These are phyloP conservation scores for Teunomyces aglyptinius DNA, from an alignment of 805 yeast genomes.

Conservation along the genomic window DNA sequence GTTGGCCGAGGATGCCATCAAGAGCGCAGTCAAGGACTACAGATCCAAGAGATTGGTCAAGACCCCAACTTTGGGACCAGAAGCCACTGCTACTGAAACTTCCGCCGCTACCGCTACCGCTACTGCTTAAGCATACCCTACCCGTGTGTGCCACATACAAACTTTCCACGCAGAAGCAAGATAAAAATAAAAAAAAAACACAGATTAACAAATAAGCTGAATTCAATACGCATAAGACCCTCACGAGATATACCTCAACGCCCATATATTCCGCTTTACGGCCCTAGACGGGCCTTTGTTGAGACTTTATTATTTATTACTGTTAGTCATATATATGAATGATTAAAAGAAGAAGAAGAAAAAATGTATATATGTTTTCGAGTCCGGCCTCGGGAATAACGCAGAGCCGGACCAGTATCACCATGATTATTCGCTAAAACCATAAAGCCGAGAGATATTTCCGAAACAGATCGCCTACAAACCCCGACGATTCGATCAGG, in stretches of 20 bases:
- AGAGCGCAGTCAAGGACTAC: slow-evolving; percentile 95
- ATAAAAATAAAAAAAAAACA: background rate
- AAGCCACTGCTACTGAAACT: slow-evolving; percentile 3
- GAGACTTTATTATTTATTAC: slow-evolving; percentile 1
- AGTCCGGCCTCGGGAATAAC: slow-evolving; percentile 4
- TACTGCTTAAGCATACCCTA: slow-evolving; percentile 10
- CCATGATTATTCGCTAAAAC: slow-evolving; percentile 6
- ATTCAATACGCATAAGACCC: background rate
- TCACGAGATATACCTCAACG: background rate
- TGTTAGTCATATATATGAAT: slow-evolving; percentile 3
- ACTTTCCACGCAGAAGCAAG: background rate
- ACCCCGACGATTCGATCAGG: slow-evolving; percentile 22
- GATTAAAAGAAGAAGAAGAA: background rate
- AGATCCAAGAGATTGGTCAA: slow-evolving; percentile 65
- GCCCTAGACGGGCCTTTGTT: slow-evolving; percentile 3
- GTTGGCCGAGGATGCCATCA: slow-evolving; percentile 99
- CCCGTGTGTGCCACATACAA: background rate
- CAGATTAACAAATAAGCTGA: background rate
- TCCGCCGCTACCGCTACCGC: slow-evolving; percentile 5
- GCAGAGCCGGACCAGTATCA: background rate
- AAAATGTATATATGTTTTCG: too few relatives aligned
- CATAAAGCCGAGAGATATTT: slow-evolving; percentile 21
- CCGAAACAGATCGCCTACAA: slow-evolving; percentile 27
- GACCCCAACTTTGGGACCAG: slow-evolving; percentile 55
- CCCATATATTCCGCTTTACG: background rate